A percentile compares a stretch with the other conserved stretches of the same genome.
Evolutionary conservation across 805 yeast species (phyloP).

Genomic region (Lipomyces anomalus): DNA sequence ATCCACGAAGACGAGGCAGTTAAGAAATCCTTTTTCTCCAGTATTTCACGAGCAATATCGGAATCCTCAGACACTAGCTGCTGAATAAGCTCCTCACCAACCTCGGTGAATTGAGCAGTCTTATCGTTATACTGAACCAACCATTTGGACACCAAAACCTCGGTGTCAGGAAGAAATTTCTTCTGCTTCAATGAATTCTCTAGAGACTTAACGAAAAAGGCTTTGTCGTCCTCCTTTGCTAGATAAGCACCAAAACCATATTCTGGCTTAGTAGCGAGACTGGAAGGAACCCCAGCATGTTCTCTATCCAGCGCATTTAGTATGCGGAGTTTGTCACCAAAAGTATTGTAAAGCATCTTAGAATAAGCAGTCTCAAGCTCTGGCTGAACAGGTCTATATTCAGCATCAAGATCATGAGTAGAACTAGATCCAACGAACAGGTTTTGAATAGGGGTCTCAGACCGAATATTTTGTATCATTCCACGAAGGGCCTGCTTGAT

Average conservation of each 20-base stretch:
- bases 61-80: conserved; percentile 35
- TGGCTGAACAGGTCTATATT: conserved; percentile 22
- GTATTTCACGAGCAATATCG: conserved; percentile 41
- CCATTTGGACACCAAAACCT: conserved; percentile 65
- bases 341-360: conserved; percentile 66
- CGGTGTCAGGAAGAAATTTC: conserved; percentile 44
- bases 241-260: conserved; percentile 78
- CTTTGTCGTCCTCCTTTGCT: conserved; percentile 48
- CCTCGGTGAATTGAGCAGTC: conserved; percentile 8
- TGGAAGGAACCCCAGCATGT: conserved; percentile 41
- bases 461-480: conserved; percentile 48
- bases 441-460: conserved; percentile 55
- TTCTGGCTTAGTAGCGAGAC: conserved; percentile 52
- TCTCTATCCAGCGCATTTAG: conserved; percentile 51
- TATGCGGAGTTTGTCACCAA: conserved; percentile 49
- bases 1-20: conserved; percentile 62
- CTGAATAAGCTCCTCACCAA: conserved; percentile 36
- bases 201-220: conserved; percentile 42
- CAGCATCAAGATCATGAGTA: conserved; percentile 27
- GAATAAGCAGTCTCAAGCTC: conserved; percentile 68
- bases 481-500: conserved; percentile 42
- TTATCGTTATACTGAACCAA: conserved; percentile 38
- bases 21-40: conserved; percentile 45
- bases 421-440: conserved; percentile 48
- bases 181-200: conserved; percentile 34